Evolutionary conservation across 768 basidiomycete genomes (phyloP), one percentile per base, ranked within the genome.

Genomic region (Boletus speciosus): DNA sequence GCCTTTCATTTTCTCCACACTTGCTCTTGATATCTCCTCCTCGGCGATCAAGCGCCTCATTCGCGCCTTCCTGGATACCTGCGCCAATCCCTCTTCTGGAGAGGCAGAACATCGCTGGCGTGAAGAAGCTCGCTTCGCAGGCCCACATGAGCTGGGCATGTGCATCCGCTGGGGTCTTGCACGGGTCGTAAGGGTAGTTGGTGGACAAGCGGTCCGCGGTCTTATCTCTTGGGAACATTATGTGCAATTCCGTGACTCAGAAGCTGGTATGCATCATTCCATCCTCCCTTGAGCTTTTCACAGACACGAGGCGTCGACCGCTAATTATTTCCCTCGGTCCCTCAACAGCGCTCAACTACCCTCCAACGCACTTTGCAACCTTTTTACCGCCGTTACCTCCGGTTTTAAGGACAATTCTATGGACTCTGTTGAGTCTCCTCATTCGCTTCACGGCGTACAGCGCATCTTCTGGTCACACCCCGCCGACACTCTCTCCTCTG

Each of bases 161-260:
- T 83, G 88, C 62, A 76, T 98, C 32, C 85, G 95, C 23, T 99
- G 97, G 97, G 92, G 86, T 32, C 79, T 98, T 6, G 88, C 85
- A 3, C 76, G 94, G 25, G 82, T 92, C 43, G 80, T 91, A 35
- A 72, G 92, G 44, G 79, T 88, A 4, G 78, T 83, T 16, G 81
- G 79, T 32, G 86, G 85, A 1, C 77, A 83, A 57, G 86, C 88
- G 42, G 81, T 86, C n/a, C 81, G 91, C 14, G 97, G 97, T 5
- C 73, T 98, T 29, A 66, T 98, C 39, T 81, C 85, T 58, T 93
- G 90, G 86, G 90, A 94, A 6, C 77, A 79, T 34, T 99, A 98
- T 69, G 69, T 82, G 37, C 78, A 84, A 40, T 98, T 93, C 80
- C 80, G 90, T 53, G 83, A 85, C 19, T 77, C 86, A 38, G 96